phyloP scores from a whole-genome alignment of 2,329 filamentous ascomycete species.

The Mycosphaerella sp. region DNA sequence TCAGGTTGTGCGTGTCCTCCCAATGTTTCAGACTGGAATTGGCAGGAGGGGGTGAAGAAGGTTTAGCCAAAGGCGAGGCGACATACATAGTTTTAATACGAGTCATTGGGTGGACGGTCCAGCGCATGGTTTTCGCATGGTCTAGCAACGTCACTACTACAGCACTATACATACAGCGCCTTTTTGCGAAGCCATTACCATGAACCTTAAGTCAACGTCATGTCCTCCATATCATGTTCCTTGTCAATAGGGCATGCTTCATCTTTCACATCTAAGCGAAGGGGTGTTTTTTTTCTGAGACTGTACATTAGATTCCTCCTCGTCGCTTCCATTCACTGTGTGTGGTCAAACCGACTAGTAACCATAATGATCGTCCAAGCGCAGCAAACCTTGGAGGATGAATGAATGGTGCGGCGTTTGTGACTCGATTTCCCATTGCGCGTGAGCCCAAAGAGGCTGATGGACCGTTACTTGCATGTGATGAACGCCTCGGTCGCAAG shows the following conservation, averaged over 20 bases:
- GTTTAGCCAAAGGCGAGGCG: not conserved
- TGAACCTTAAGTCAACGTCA: conserved; percentile 16
- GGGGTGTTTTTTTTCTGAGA: conserved; percentile 9
- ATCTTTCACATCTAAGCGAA: conserved; percentile 13
- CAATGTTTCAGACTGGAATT: conserved; percentile 2
- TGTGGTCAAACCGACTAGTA: too few species aligned
- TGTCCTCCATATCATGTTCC: conserved; percentile 1
- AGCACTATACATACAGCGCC: not conserved
- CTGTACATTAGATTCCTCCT: too few species aligned
- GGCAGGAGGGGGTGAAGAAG: too few species aligned
- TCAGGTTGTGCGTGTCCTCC: not conserved
- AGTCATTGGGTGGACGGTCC: not conserved
- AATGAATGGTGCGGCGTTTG: not conserved
- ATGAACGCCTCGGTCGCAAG: not conserved
- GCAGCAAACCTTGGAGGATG: too few species aligned
- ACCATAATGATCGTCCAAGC: not conserved
- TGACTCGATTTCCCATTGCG: not conserved
- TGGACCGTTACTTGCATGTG: conserved; percentile 5
- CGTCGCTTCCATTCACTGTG: too few species aligned
- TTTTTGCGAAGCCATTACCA: conserved; percentile 1
- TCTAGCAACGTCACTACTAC: not conserved
- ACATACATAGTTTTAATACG: too few species aligned
- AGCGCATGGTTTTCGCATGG: not conserved
- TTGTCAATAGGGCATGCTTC: conserved; percentile 6
- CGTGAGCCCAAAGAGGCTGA: conserved; percentile 8